phyloP scores from a whole-genome alignment of 352 stramenopile genomes.

The Aphanomyces stellatus region DNA sequence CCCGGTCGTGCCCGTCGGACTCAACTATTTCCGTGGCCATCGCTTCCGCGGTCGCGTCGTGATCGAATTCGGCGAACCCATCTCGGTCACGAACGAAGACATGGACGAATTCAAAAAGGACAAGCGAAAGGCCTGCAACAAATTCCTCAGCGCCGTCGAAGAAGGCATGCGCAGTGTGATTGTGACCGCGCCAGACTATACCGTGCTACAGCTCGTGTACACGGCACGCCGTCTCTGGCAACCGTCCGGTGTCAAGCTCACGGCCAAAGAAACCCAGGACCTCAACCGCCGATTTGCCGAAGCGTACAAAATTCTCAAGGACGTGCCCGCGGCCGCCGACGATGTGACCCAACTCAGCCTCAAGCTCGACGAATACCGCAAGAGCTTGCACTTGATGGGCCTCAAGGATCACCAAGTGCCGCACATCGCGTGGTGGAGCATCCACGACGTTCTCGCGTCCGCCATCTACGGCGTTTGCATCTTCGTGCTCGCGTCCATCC shows the following conservation, averaged over 20 bases:
- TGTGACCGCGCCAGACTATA: conserved; percentile 96
- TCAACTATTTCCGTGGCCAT: conserved; percentile 98
- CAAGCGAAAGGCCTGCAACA: conserved; percentile 75
- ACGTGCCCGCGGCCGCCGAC: conserved; percentile 44
- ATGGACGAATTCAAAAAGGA: conserved; percentile 85
- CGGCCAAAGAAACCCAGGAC: conserved; percentile 87
- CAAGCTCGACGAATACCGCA: conserved; percentile 81
- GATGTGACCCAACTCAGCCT: conserved; percentile 55
- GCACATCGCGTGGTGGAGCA: conserved; percentile 79
- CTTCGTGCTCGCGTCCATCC: conserved; percentile 84
- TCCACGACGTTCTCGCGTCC: conserved; percentile 85
- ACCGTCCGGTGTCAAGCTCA: conserved; percentile 72
- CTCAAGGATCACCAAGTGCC: conserved; percentile 88
- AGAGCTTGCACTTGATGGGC: conserved; percentile 77
- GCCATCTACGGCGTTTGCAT: conserved; percentile 78
- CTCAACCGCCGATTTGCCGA: conserved; percentile 88
- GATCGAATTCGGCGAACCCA: conserved; percentile 94
- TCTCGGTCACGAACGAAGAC: conserved; percentile 73
- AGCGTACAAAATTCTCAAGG: conserved; percentile 78
- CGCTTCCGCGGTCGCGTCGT: conserved; percentile 94
- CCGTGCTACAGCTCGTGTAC: conserved; percentile 93
- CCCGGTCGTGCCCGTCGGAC: conserved; percentile 94
- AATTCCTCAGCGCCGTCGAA: conserved; percentile 72
- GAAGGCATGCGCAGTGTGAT: conserved; percentile 89
- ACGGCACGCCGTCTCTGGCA: conserved; percentile 93